Evolutionary conservation across 495 filamentous ascomycete genomes (phyloP).

Genomic region (Clohesyomyces aquaticus): DNA sequence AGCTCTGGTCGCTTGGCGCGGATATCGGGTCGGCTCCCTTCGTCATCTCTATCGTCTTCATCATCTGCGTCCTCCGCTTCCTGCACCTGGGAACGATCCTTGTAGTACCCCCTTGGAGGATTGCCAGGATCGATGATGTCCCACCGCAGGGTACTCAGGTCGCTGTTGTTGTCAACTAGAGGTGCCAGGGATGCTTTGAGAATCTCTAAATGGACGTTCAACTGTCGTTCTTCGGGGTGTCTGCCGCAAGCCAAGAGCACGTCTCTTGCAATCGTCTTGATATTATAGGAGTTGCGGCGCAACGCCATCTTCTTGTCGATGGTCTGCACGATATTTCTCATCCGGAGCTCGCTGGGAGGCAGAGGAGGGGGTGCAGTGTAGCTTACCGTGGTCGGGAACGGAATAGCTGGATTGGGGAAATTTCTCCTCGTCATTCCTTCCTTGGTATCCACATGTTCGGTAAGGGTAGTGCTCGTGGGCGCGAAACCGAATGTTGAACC

Average conservation of each 20-base stretch:
- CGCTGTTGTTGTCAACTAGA: constrained; percentile 51
- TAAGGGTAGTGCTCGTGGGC: constrained; percentile 2
- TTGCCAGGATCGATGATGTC: constrained; percentile 64
- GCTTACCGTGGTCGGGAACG: constrained; percentile 1
- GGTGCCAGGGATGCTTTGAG: constrained; percentile 52
- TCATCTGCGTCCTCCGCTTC: constrained; percentile 42
- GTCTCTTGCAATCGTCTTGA: constrained; percentile 67
- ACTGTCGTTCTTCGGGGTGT: constrained; percentile 58
- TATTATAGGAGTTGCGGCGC: constrained; percentile 57
- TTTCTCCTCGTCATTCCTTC: constrained; percentile 8
- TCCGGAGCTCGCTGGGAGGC: constrained; percentile 40
- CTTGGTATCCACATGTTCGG: constrained; percentile 13
- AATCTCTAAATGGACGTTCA: constrained; percentile 64
- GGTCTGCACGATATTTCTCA: constrained; percentile 44
- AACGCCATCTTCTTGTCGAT: constrained; percentile 55
- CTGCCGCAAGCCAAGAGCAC: constrained; percentile 63
- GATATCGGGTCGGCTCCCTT: background rate
- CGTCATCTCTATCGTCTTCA: constrained; percentile 37
- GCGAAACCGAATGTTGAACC: constrained; percentile 11
- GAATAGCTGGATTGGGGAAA: constrained; percentile 11
- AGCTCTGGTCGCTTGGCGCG: background rate
- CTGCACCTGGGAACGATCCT: constrained; percentile 8
- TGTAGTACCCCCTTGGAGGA: constrained; percentile 34
- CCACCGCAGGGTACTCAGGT: constrained; percentile 69
- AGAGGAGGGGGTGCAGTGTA: constrained; percentile 9